Evolutionary conservation across 2,329 filamentous ascomycete genomes (phyloP).

Genomic region (Colletotrichum tamarilloi): DNA sequence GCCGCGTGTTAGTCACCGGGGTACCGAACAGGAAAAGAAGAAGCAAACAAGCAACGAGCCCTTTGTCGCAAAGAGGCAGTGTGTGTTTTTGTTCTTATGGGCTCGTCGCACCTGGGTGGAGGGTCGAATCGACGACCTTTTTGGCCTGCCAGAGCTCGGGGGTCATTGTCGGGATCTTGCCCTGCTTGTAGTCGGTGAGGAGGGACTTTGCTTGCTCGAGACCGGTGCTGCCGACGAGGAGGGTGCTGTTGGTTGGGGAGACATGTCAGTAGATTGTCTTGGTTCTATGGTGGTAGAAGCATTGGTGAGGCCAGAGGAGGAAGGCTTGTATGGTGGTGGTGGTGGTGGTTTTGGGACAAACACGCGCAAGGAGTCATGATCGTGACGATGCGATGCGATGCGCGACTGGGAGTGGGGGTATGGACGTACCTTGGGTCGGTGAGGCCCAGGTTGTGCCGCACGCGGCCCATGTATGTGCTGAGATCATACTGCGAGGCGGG

Average conservation of each 20-base stretch:
- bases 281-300: not conserved
- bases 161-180: constrained; percentile 82
- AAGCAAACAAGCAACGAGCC: constrained; percentile 1
- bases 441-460: constrained; percentile 88
- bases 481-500: constrained; percentile 94
- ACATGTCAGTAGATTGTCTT: constrained; percentile 7
- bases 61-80: not conserved
- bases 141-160: constrained; percentile 94
- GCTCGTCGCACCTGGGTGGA: constrained; percentile 82
- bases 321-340: not conserved
- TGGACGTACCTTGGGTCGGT: constrained; percentile 90
- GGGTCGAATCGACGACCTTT: constrained; percentile 95
- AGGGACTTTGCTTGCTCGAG: constrained; percentile 88
- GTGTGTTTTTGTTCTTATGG: not conserved
- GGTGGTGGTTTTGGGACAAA: not conserved
- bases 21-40: too few species aligned
- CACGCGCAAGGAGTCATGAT: not conserved
- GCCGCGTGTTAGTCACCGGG: constrained; percentile 22
- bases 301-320: not conserved
- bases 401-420: not conserved
- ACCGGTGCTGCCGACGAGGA: constrained; percentile 81
- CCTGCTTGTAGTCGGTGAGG: constrained; percentile 87
- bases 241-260: constrained; percentile 69
- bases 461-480: constrained; percentile 93
- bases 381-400: not conserved